Evolutionary conservation across 176 grass and related monocot species (phyloP), one percentile per base, ranked within the genome.

Genomic region (Hordeum marinum): DNA sequence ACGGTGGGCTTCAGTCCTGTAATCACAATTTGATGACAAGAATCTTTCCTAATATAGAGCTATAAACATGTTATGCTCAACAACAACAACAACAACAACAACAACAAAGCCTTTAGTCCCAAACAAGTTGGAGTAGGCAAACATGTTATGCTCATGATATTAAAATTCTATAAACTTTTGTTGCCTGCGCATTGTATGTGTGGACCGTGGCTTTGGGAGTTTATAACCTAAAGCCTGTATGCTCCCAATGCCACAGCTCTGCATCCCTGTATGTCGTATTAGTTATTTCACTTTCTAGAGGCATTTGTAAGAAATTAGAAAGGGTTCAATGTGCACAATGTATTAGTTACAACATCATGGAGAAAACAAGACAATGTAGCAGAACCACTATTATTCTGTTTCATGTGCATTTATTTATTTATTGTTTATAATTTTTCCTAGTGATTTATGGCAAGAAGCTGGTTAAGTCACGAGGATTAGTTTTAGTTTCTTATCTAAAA

Each of bases 1-100:
- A 99, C 97, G 7, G 97, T 99, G 87, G 61, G 78, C 21, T 15
- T 60, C 68, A 39, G 45, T 63, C 70, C 72, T 79, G 42, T 62
- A 88, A 85, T 85, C 77, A 77, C 2, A 70, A 67, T 59, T 35
- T 52, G 11, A 37, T 69, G 7, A 55, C 32, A 26, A 35, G 14
- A 68, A 37, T 60, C 32, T 70, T 69, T 8, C 21, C 63, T 70
- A 54, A 20, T 54, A 63, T 79, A 63, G 9, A 64, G 26, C 60
- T 79, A 4, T 82, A 69, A 43, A 39, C 20, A 25, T 69, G 64
- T 36, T 69, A 31, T 71, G n/a, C 65, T 73, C 41, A 73, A n/a
- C n/a, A n/a, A n/a, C n/a, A n/a, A n/a, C n/a, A n/a, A n/a, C n/a
- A n/a, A n/a, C n/a, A n/a, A n/a, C n/a, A n/a, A n/a, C n/a, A n/a